Evolutionary conservation across 2,329 filamentous ascomycete genomes (phyloP).

Genomic region (Aspergillus sp.): DNA sequence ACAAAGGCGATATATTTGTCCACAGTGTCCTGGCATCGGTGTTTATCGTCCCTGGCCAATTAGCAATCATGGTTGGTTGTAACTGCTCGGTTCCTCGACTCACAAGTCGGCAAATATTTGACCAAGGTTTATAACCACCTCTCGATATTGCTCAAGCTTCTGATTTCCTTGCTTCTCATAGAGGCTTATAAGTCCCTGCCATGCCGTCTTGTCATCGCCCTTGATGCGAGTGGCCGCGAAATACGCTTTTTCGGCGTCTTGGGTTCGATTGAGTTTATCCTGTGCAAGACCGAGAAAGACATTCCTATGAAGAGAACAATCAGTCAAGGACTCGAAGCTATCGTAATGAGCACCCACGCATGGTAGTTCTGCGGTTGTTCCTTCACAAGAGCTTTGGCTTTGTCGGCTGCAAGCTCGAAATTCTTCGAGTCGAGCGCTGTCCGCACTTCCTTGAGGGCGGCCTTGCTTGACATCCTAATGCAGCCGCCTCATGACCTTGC

Average conservation of each 20-base stretch:
- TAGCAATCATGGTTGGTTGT: conserved; percentile 14
- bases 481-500: conserved; percentile 25
- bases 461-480: conserved; percentile 60
- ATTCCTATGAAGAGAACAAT: conserved; percentile 55
- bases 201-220: conserved; percentile 78
- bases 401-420: conserved; percentile 73
- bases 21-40: conserved; percentile 66
- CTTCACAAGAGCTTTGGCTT: conserved; percentile 71
- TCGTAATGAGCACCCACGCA: conserved; percentile 58
- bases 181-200: conserved; percentile 85
- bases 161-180: conserved; percentile 76
- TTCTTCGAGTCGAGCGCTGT: conserved; percentile 77
- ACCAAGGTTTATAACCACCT: conserved; percentile 73
- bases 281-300: conserved; percentile 87
- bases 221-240: conserved; percentile 72
- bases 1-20: conserved; percentile 80
- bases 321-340: conserved; percentile 14
- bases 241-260: conserved; percentile 79
- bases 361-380: conserved; percentile 81
- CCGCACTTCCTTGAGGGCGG: conserved; percentile 79
- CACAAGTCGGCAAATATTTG: conserved; percentile 72
- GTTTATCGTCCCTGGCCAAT: conserved; percentile 57
- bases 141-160: conserved; percentile 74
- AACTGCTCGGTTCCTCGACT: conserved; percentile 17
- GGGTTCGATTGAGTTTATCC: conserved; percentile 73